These are phyloP conservation scores for Flammula alnicola DNA, from an alignment of 1,284 basidiomycete species.

Conservation along the genomic window DNA sequence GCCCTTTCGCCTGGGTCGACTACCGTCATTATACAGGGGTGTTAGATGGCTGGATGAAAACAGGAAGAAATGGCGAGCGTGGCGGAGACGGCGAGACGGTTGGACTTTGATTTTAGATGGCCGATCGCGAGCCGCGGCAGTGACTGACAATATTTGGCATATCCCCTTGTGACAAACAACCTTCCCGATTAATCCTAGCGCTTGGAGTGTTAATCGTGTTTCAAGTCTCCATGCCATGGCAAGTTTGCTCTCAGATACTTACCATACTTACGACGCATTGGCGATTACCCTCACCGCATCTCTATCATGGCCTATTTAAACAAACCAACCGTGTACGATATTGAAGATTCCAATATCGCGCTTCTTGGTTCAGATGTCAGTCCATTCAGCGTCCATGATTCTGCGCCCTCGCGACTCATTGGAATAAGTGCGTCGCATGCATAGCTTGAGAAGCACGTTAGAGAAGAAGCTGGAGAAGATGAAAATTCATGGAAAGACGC, in stretches of 20 bases:
- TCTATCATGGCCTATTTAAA: conserved; percentile 48
- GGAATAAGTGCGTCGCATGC: background rate
- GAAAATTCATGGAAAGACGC: conserved; percentile 58
- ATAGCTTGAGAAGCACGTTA: conserved; percentile 61
- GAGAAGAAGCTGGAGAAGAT: conserved; percentile 54
- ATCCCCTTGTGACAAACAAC: background rate
- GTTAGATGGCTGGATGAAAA: conserved; percentile 2
- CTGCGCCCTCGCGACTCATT: background rate
- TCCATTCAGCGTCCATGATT: background rate
- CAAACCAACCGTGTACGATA: conserved; percentile 54
- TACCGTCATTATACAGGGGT: conserved; percentile 24
- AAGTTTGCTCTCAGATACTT: background rate
- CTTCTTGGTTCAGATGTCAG: conserved; percentile 65
- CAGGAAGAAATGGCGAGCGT: background rate
- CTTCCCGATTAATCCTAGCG: too few species aligned
- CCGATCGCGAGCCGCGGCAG: too few species aligned
- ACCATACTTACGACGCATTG: background rate
- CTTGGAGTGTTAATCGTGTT: too few species aligned
- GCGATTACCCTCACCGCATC: too few species aligned
- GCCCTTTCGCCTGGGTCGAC: conserved; percentile 20
- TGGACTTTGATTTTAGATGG: too few species aligned
- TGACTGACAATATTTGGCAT: conserved; percentile 5
- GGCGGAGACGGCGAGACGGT: too few species aligned
- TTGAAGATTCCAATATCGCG: conserved; percentile 65
- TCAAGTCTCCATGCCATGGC: too few species aligned